Percentiles rank a stretch among this genome's conserved stretches.
Evolutionary conservation across 2,329 filamentous ascomycete genomes (phyloP).

Genomic region (Hypoxylon sp.): DNA sequence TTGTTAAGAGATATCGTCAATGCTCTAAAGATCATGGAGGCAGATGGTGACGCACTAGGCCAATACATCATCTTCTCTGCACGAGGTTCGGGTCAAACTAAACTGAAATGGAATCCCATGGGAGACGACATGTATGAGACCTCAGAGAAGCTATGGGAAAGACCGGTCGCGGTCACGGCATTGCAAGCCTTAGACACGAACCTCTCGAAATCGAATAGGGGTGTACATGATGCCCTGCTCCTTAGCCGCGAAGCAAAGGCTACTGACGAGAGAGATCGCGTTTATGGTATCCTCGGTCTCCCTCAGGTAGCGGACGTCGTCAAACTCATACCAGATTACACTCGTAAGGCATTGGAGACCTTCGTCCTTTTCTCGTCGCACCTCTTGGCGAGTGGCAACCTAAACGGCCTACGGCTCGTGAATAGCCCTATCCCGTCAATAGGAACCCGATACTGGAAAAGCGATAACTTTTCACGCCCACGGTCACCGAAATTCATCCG

Average conservation of each 20-base stretch:
- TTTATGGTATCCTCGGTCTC: constrained; percentile 28
- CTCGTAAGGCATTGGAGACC: constrained; percentile 21
- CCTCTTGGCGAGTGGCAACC: constrained; percentile 22
- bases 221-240: constrained; percentile 27
- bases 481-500: constrained; percentile 19
- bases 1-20: constrained; percentile 20
- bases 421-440: constrained; percentile 27
- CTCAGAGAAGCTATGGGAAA: constrained; percentile 31
- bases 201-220: constrained; percentile 13
- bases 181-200: constrained; percentile 22
- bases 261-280: constrained; percentile 28
- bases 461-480: constrained; percentile 23
- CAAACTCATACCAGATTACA: constrained; percentile 19
- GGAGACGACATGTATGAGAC: constrained; percentile 19
- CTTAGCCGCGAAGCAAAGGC: constrained; percentile 28
- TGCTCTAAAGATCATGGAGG: constrained; percentile 16
- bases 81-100: neutral
- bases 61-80: constrained; percentile 23
- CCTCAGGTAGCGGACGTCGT: constrained; percentile 15
- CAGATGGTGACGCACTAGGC: constrained; percentile 20
- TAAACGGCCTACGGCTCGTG: constrained; percentile 29
- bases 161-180: constrained; percentile 17
- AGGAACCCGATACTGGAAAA: constrained; percentile 19
- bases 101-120: constrained; percentile 12
- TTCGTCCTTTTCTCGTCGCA: constrained; percentile 23